phyloP scores from a whole-genome alignment of 169 alveolate genomes.

The Theileria luwenshuni region DNA sequence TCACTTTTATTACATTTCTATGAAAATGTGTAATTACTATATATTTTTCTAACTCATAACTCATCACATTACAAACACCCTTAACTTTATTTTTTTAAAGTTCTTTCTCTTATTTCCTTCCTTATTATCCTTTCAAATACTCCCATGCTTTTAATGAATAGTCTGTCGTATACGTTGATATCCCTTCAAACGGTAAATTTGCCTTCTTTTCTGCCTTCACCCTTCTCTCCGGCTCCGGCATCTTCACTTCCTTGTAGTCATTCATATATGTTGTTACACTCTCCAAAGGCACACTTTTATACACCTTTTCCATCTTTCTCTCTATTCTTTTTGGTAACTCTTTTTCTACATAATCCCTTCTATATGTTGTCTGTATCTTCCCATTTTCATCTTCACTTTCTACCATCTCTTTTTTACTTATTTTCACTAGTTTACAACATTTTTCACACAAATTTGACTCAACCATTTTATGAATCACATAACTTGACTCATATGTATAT shows the following conservation, averaged over 20 bases:
- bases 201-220: not conserved
- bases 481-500: slow-evolving; percentile 6
- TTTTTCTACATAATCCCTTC: slow-evolving; percentile 19
- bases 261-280: slow-evolving; percentile 37
- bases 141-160: slow-evolving; percentile 20
- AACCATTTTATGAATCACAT: slow-evolving; percentile 4
- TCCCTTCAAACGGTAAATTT: slow-evolving; percentile 3
- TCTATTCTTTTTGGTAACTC: slow-evolving; percentile 16
- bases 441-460: not conserved
- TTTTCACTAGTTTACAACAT: not conserved
- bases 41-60: not conserved
- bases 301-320: not conserved
- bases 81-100: too few species aligned
- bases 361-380: slow-evolving; percentile 16
- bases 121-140: not conserved
- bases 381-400: not conserved
- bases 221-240: slow-evolving; percentile 4
- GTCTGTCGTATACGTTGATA: slow-evolving; percentile 8
- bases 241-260: slow-evolving; percentile 29
- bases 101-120: not conserved
- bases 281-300: slow-evolving; percentile 23
- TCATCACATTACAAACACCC: too few species aligned
- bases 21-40: slow-evolving; percentile 10
- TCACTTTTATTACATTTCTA: not conserved
- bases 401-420: not conserved